Evolutionary conservation across 2,329 filamentous ascomycete genomes (phyloP), one percentile per base, ranked within the genome.

Genomic region (Alternaria hordeiaustralica): DNA sequence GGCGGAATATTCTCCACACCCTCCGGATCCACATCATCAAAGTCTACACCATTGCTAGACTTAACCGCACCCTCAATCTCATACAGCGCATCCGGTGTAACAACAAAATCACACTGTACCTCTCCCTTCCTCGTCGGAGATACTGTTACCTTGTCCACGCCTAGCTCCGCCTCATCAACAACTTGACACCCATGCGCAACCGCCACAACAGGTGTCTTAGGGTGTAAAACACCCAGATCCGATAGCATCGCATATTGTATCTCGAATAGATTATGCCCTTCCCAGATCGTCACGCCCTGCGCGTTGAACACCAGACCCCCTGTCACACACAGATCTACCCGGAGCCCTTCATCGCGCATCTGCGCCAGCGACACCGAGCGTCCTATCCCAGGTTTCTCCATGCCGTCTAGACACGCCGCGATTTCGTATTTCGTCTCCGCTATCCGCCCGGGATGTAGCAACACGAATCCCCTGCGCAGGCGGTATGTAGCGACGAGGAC

Each of bases 171-270:
- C 58, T 80, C 76, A 20, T 80, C 73, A 23, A 84, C 67, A 10
- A 83, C 74, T 68, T 84, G 82, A 58, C 81, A 83, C 18, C 77
- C 73, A 65, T 84, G 82, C 8, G 79, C 81, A 6, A 83, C 58
- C 6, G 77, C 78, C 2, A 79, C 70, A 3, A 79, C 78, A 0
- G 71, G 69, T 6, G 76, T 75, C 3, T 64, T 49, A 6, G 51
- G 13, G 5, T 56, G 58, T 7, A 83, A 70, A 11, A 77, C 65
- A 5, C 76, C 74, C 12, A 80, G 65, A 18, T 77, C 74, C 25
- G 72, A 75, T 25, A 84, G 68, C 68, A 84, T 77, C 1, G 72
- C 80, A 81, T 80, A 84, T 60, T 82, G 82, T 7, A 84, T 73
- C 50, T 84, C 82, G 47, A 84, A 83, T 47, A 80, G 76, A 11